Conservation (phyloP, 2,329 filamentous ascomycete species). For the Grosmannia huntii region DNA sequence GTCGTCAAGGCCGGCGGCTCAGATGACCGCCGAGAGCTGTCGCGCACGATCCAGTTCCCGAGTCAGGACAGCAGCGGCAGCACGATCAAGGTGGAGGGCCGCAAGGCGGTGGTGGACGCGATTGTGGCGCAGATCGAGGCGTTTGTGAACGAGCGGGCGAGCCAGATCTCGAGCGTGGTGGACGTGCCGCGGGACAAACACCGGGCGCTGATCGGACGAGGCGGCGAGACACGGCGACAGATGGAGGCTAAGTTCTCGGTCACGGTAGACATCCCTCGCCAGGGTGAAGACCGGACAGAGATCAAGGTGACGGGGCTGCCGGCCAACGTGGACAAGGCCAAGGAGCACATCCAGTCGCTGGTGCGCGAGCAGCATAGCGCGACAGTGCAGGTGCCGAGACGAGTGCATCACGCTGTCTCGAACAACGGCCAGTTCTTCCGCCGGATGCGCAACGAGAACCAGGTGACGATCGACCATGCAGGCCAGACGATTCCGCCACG, state of each 20-base stretch:
- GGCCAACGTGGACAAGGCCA: conserved; percentile 70
- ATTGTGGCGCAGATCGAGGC: conserved; percentile 71
- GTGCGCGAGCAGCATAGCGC: conserved; percentile 81
- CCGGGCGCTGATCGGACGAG: conserved; percentile 78
- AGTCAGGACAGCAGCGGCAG: conserved; percentile 74
- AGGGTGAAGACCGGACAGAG: conserved; percentile 70
- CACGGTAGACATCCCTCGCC: conserved; percentile 79
- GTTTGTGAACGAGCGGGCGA: conserved; percentile 73
- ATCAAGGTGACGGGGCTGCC: conserved; percentile 77
- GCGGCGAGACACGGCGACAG: conserved; percentile 73
- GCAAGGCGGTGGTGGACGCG: conserved; percentile 72
- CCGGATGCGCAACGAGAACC: conserved; percentile 69
- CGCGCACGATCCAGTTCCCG: conserved; percentile 88
- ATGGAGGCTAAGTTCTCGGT: conserved; percentile 81
- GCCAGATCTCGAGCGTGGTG: conserved; percentile 62
- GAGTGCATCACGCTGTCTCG: conserved; percentile 70
- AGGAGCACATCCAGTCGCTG: conserved; percentile 66
- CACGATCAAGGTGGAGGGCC: conserved; percentile 78
- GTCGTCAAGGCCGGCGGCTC: conserved; percentile 81
- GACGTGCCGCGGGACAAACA: conserved; percentile 88
- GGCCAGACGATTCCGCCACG: conserved; percentile 66
- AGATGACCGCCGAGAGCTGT: conserved; percentile 69
- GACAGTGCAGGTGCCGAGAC: conserved; percentile 70
- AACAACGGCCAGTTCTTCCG: conserved; percentile 94
- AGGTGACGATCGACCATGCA: conserved; percentile 84